Evolutionary conservation across 768 basidiomycete genomes (phyloP), one percentile per base, ranked within the genome.

Genomic region (Royoungia palumana): DNA sequence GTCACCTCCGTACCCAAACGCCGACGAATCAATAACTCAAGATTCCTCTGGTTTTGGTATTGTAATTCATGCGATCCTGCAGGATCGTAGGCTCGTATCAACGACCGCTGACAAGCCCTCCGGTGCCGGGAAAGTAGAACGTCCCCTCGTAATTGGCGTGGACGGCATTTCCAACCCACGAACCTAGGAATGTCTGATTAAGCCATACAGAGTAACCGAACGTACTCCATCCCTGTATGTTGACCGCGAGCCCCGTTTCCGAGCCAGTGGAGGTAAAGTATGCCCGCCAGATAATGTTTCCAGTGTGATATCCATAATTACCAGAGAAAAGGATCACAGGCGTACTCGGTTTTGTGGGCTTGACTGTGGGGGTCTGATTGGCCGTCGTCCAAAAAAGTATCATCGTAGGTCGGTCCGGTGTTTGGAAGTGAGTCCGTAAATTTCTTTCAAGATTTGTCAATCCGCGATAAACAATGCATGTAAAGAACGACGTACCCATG

Each of bases 31-130:
- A 67, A 49, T 79, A 80, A 50, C 64, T 72, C 20, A 73, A 50
- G 36, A 80, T 71, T 62, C 58, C 57, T 80, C 70, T 4, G 53
- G 51, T 69, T 70, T 46, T 77, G 70, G 49, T 74, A 74, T 34
- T 78, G 28, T 73, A 70, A 7, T 77, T 77, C 76, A 78, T 79
- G 49, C 78, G 78, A 53, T 79, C 79, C 60, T 79, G 75, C 20
- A 80, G 48, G 32, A 80, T 73, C 1, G 78, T 79, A 38, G 80
- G 58, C 25, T 78, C 64, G 51, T 79, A 73, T 24, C 56, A 54
- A 5, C 67, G 66, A 10, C 67, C 73, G 14, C 19, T 27, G 17
- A 21, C 12, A 13, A 61, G 48, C 20, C 41, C 38, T 24, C 13
- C 21, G 1, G 44, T 25, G 2, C 30, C 21, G 9, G 46, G 1